Conservation (phyloP, 257 asterid species). For the Nicotiana tomentosiformis region DNA sequence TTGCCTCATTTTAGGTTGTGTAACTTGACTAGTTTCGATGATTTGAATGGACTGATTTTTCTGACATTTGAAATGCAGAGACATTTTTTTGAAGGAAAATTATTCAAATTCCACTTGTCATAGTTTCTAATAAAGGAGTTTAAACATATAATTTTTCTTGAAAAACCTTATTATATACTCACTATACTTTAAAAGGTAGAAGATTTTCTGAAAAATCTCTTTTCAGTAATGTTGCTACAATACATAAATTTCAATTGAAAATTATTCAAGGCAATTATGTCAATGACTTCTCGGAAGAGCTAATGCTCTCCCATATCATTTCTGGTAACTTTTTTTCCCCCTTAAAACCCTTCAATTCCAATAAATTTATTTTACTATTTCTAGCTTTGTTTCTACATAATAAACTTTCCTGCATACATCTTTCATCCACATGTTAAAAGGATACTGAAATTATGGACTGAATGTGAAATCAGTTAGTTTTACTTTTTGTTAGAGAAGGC, state of each 20-base stretch:
- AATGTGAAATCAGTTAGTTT: neutral
- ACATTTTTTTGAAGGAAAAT: neutral
- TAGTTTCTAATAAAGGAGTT: neutral
- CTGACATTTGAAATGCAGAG: neutral
- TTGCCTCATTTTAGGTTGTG: neutral
- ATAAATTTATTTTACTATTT: neutral
- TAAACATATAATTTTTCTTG: too few species aligned
- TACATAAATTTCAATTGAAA: too few species aligned
- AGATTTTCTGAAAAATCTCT: neutral
- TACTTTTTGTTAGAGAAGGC: neutral
- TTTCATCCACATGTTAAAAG: neutral
- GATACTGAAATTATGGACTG: neutral
- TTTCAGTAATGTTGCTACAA: neutral
- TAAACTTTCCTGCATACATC: neutral
- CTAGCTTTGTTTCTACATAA: neutral
- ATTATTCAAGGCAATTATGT: neutral
- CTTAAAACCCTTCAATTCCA: neutral
- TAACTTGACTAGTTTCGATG: neutral
- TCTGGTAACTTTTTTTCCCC: neutral
- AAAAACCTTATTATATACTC: too few species aligned
- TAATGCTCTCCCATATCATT: neutral
- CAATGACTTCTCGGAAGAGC: neutral
- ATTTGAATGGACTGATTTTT: neutral
- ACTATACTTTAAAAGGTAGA: neutral
- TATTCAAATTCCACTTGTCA: too few species aligned